Evolutionary conservation across 306 rosid species (phyloP).

Genomic region (Lathyrus oleraceus): DNA sequence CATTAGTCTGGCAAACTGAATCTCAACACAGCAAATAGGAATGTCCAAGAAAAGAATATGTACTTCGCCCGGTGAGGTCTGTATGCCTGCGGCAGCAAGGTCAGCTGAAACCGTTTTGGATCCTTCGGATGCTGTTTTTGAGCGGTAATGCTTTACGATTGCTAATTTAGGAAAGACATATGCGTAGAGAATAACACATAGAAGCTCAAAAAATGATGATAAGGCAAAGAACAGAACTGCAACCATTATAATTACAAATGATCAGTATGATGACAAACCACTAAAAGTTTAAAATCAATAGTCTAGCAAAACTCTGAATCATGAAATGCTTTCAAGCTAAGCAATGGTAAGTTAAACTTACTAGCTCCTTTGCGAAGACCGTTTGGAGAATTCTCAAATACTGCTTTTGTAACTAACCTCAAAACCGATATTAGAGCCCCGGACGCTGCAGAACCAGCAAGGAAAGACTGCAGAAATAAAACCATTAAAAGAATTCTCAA

Average conservation of each 20-base stretch:
- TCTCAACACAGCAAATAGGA: not conserved
- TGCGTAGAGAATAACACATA: conserved; percentile 71
- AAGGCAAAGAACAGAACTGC: conserved; percentile 83
- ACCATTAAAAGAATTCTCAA: not conserved
- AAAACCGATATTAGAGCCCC: conserved; percentile 64
- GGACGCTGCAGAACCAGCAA: conserved; percentile 82
- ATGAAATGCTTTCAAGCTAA: not conserved
- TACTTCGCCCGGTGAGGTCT: conserved; percentile 40
- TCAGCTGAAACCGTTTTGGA: conserved; percentile 84
- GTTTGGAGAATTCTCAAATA: conserved; percentile 53
- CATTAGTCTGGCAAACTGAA: not conserved
- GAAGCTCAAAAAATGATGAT: conserved; percentile 66
- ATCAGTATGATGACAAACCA: not conserved
- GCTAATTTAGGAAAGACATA: conserved; percentile 70
- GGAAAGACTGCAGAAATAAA: conserved; percentile 58
- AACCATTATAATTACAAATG: conserved; percentile 27
- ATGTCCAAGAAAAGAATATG: not conserved
- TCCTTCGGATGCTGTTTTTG: conserved; percentile 86
- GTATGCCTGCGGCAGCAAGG: conserved; percentile 82
- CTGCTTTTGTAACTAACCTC: conserved; percentile 68
- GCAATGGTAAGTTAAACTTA: conserved; percentile 35
- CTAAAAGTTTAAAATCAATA: no score
- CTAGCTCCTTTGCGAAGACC: conserved; percentile 94
- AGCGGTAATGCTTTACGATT: conserved; percentile 76
- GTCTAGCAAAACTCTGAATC: no score